These are phyloP conservation scores for Trametes sp. DNA, from an alignment of 1,284 basidiomycete species.

Conservation along the genomic window DNA sequence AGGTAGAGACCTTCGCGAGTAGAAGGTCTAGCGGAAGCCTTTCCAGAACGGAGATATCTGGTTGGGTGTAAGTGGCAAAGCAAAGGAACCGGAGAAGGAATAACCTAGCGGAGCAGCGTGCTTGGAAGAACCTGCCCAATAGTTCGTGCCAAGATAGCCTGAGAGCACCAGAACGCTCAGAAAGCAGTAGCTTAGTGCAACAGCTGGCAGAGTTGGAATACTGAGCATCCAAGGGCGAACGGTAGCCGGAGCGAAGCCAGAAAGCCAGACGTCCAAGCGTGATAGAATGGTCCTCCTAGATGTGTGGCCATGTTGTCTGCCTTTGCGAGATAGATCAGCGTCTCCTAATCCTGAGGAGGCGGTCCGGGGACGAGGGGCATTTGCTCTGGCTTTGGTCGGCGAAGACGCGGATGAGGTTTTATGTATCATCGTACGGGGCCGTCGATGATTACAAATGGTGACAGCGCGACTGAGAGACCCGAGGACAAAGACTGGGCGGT, in stretches of 20 bases:
- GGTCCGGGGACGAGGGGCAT: background rate
- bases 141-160: conserved; percentile 7
- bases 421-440: background rate
- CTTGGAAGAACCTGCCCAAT: background rate
- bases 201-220: conserved; percentile 4
- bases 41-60: conserved; percentile 30
- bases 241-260: conserved; percentile 8
- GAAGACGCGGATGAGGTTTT: background rate
- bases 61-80: background rate
- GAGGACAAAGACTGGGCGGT: too few relatives aligned
- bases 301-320: background rate
- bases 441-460: background rate
- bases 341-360: background rate
- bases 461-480: too few relatives aligned
- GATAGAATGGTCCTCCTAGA: background rate
- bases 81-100: background rate
- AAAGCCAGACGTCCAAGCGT: conserved; percentile 22
- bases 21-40: conserved; percentile 36
- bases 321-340: background rate
- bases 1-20: conserved; percentile 40
- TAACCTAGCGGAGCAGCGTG: conserved; percentile 5
- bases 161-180: conserved; percentile 22
- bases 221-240: conserved; percentile 14
- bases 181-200: conserved; percentile 18
- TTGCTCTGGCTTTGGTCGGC: background rate